Evolutionary conservation across 2,329 filamentous ascomycete genomes (phyloP).

Genomic region (Lecanicillium sp.): DNA sequence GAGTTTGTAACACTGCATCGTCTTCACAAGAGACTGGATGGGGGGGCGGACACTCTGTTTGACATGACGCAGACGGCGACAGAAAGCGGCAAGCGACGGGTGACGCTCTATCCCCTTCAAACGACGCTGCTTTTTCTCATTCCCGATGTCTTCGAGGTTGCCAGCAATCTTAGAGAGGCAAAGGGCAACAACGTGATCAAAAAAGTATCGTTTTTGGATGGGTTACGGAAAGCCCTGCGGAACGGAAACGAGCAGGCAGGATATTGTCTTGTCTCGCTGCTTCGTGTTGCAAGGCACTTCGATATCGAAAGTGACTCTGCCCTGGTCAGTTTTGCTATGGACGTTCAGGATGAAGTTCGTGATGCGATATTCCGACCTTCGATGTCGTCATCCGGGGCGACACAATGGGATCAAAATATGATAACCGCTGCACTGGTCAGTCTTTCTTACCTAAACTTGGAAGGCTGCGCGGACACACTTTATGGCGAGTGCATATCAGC

Average conservation of each 20-base stretch:
- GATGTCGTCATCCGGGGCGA: conserved; percentile 36
- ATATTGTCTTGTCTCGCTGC: conserved; percentile 56
- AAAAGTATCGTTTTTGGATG: conserved; percentile 58
- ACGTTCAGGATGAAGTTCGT: conserved; percentile 61
- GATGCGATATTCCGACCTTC: conserved; percentile 56
- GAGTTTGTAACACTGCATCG: conserved; percentile 60
- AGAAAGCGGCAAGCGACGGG: conserved; percentile 48
- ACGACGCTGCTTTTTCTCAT: conserved; percentile 54
- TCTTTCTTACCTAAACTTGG: conserved; percentile 53
- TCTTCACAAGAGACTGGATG: conserved; percentile 54
- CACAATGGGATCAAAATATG: conserved; percentile 52
- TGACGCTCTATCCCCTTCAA: conserved; percentile 54
- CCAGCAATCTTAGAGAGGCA: conserved; percentile 57
- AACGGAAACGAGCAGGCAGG: conserved; percentile 60
- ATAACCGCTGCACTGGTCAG: conserved; percentile 62
- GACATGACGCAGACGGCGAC: conserved; percentile 59
- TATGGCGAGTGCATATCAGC: conserved; percentile 48
- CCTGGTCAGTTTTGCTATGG: conserved; percentile 59
- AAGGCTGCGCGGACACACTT: conserved; percentile 49
- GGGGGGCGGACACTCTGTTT: conserved; percentile 58
- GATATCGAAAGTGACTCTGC: conserved; percentile 54
- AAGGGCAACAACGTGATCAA: conserved; percentile 57
- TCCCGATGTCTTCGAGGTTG: conserved; percentile 63
- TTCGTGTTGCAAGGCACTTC: conserved; percentile 58
- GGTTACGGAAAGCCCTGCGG: conserved; percentile 52